These are phyloP conservation scores for Phytophthora ohioensis DNA, from an alignment of 352 stramenopile species.

Conservation along the genomic window DNA sequence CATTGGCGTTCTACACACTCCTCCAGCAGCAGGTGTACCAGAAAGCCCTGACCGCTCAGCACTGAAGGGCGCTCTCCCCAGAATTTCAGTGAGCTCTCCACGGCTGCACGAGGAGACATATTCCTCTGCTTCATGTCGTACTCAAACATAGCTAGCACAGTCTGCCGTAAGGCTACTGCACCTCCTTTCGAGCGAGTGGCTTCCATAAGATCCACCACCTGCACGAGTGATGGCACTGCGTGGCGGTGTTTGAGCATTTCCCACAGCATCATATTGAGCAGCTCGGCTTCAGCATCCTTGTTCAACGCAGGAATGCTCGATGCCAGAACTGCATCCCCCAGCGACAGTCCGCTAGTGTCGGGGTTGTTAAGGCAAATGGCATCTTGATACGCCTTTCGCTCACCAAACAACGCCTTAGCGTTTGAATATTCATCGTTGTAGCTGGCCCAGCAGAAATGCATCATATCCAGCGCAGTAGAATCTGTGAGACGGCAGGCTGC, in stretches of 20 bases:
- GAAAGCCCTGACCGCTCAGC: conserved; percentile 49
- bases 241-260: conserved; percentile 59
- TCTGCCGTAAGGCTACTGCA: conserved; percentile 44
- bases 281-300: conserved; percentile 38
- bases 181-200: conserved; percentile 34
- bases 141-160: conserved; percentile 43
- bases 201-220: conserved; percentile 58
- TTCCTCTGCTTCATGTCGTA: conserved; percentile 39
- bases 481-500: conserved; percentile 39
- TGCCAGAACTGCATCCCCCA: conserved; percentile 14
- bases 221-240: conserved; percentile 38
- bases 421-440: conserved; percentile 31
- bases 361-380: conserved; percentile 26
- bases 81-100: conserved; percentile 47
- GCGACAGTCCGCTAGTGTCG: conserved; percentile 17
- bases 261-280: conserved; percentile 62
- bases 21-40: conserved; percentile 57
- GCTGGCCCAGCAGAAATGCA: conserved; percentile 43
- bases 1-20: conserved; percentile 42
- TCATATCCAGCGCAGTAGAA: conserved; percentile 53
- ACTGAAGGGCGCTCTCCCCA: conserved; percentile 48
- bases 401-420: conserved; percentile 19
- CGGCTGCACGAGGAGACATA: conserved; percentile 27
- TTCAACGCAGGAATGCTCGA: conserved; percentile 20
- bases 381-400: conserved; percentile 33